Percentiles rank a stretch among this genome's conserved stretches.
Evolutionary conservation across 768 basidiomycete genomes (phyloP).

Genomic region (Hericium rajendrae): DNA sequence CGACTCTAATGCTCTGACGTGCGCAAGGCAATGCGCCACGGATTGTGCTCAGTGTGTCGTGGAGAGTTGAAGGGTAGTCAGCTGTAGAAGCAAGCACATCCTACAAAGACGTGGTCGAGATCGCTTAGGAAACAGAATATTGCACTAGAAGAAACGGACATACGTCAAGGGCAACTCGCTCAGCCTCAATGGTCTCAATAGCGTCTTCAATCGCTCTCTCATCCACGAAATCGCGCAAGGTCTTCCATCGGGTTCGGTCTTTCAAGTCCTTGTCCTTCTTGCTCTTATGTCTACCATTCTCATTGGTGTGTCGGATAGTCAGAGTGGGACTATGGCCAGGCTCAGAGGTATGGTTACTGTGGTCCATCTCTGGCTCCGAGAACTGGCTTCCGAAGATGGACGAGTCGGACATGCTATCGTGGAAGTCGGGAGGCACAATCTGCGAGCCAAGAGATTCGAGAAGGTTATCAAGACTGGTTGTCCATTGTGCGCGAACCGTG

Average conservation of each 20-base stretch:
- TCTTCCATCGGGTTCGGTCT: conserved; percentile 67
- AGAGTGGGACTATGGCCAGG: conserved; percentile 32
- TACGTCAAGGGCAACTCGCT: conserved; percentile 60
- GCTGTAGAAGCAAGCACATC: conserved; percentile 52
- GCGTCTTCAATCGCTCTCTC: conserved; percentile 74
- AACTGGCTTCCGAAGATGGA: conserved; percentile 79
- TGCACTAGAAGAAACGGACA: conserved; percentile 28
- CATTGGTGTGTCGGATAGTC: conserved; percentile 24
- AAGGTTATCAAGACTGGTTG: conserved; percentile 53
- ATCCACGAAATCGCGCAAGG: conserved; percentile 77
- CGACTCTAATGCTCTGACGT: conserved; percentile 6
- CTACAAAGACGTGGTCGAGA: conserved; percentile 24
- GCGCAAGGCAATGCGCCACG: conserved; percentile 37
- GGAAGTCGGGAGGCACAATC: conserved; percentile 69
- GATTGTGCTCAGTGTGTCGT: conserved; percentile 45
- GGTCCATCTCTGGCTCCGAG: conserved; percentile 27
- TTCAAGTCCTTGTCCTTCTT: conserved; percentile 13
- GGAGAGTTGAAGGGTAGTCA: conserved; percentile 58
- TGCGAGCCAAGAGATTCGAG: conserved; percentile 67
- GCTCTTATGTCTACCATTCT: conserved; percentile 1
- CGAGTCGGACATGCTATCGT: conserved; percentile 53
- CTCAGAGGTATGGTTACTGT: conserved; percentile 9
- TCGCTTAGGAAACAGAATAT: neutral
- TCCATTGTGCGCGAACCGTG: conserved; percentile 43
- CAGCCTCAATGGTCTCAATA: conserved; percentile 62